These are phyloP conservation scores for Garcileccinum viscosum DNA, from an alignment of 1,284 basidiomycete genomes.

Conservation along the genomic window DNA sequence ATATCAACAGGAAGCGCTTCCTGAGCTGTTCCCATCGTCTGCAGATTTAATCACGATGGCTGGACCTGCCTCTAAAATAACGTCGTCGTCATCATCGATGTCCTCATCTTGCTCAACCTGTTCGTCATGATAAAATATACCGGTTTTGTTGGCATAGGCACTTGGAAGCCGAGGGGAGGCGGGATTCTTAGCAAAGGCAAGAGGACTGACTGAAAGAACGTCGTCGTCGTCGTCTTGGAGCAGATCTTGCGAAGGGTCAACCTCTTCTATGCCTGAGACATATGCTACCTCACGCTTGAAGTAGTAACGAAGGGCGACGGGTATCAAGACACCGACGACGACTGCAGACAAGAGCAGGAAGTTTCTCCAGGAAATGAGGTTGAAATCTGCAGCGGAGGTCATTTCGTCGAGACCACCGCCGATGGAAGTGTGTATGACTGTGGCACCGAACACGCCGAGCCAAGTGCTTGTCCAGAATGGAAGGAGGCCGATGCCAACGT, in stretches of 20 bases:
- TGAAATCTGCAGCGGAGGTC: slow-evolving; percentile 91
- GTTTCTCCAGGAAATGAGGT: slow-evolving; percentile 89
- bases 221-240: slow-evolving; percentile 46
- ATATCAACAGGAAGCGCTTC: slow-evolving; percentile 31
- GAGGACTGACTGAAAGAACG: slow-evolving; percentile 60
- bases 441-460: slow-evolving; percentile 90
- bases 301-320: slow-evolving; percentile 84
- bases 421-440: slow-evolving; percentile 95
- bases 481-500: slow-evolving; percentile 85
- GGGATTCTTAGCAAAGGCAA: slow-evolving; percentile 45
- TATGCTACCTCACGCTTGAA: slow-evolving; percentile 63
- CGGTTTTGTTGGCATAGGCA: slow-evolving; percentile 43
- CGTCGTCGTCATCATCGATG: slow-evolving; percentile 46
- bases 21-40: slow-evolving; percentile 33
- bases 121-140: slow-evolving; percentile 46
- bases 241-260: slow-evolving; percentile 28
- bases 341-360: slow-evolving; percentile 84
- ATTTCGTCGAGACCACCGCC: slow-evolving; percentile 94
- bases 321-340: slow-evolving; percentile 89
- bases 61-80: slow-evolving; percentile 74
- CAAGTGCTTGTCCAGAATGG: slow-evolving; percentile 93
- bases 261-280: slow-evolving; percentile 52
- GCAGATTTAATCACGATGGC: slow-evolving; percentile 51
- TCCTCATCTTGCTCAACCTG: slow-evolving; percentile 43
- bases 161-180: slow-evolving; percentile 32